Evolutionary conservation across 2,329 filamentous ascomycete genomes (phyloP), one percentile per base, ranked within the genome.

Genomic region (Nannizziopsis arthrosporioides): DNA sequence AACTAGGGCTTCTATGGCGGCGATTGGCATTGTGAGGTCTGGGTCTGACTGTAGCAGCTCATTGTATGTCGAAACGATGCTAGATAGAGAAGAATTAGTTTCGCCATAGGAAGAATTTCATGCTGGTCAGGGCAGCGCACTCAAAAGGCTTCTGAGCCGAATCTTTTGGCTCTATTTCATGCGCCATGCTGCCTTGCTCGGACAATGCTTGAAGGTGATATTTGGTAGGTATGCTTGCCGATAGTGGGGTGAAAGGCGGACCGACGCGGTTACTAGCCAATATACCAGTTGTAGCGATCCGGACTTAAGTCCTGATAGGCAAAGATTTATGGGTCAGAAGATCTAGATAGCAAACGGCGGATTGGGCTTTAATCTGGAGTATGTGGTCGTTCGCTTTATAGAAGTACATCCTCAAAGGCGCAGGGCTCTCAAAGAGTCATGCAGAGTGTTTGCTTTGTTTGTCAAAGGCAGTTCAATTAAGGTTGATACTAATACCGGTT

Each of bases 21-120:
- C 92, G 48, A 98, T 85, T 54, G 92, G 89, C 79, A 94, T 95
- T 32, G 90, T 95, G 46, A 96, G 76, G 53, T 94, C 85, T 9
- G 84, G 76, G 64, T 96, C 88, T 44, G 77, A 74, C 50, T 62
- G 62, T 51, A 85, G 75, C 42, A 84, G 75, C 43, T 72, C 68
- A 58, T 77, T 73, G 70, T 85, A 85, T 41, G 78, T 77, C 48
- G 73, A 68, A 56, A 84, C 80, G 52, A 85, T 80, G 64, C 72
- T 73, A 56, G 54, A 18, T 8, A 35, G 12, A 2, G 18, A 15
- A 42, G 15, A 27, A 40, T 42, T 37, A 47, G 48, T 11, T 27
- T 18, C 32, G 17, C 12, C 12, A 37, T 17, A 42, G 31, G 19
- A 31, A 48, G 31, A 18, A 31, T 7, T 1, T 32, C 14, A 22